Base-by-base conservation (phyloP, 2,329 filamentous ascomycete genomes). In the Pseudogymnoascus sp. region DNA sequence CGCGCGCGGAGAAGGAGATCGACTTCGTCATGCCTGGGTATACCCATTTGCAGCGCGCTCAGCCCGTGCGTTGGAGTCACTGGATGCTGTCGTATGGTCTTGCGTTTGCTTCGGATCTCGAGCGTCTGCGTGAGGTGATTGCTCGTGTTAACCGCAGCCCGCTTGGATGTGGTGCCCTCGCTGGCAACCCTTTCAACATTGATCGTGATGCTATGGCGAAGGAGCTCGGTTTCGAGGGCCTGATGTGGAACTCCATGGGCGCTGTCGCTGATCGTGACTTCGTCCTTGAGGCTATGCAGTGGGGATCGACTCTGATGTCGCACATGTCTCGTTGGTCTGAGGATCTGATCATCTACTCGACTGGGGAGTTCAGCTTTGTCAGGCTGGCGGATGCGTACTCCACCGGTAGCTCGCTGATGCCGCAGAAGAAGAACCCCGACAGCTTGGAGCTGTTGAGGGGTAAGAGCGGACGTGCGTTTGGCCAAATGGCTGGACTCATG, bases 381-480 rank as follows among this genome's bases (percentile, higher is more conserved):
- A 81, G 82, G 64, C 77, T 95, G 14, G 88, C 90, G 6, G 91
- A 96, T 72, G 88, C 89, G 0, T 95, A 93, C 75, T 86, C 83
- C 0, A 93, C 90, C 0, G 90, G 90, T 4, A 89, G 85, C 68
- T 87, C 83, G 3, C 77, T 92, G 63, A 92, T 93, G 89, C 89
- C 89, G 2, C 86, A 95, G 74, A 93, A 93, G 83, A 91, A 92
- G 81, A 93, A 93, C 76, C 81, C 83, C 1, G 90, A 93, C 76
- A 86, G 83, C 42, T 79, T 93, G 18, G 80, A 90, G 71, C 79
- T 93, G 37, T 81, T 93, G 65, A 83, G 90, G n/a, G 90, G 90
- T 62, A 93, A 93, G 78, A 80, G 82, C 31, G 90, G 90, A 1
- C 82, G 88, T 64, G 83, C 86, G 3, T 93, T 96, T 71, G 91